Evolutionary conservation across 331 rosid genomes (phyloP).

Genomic region (Pyracantha coccinea): DNA sequence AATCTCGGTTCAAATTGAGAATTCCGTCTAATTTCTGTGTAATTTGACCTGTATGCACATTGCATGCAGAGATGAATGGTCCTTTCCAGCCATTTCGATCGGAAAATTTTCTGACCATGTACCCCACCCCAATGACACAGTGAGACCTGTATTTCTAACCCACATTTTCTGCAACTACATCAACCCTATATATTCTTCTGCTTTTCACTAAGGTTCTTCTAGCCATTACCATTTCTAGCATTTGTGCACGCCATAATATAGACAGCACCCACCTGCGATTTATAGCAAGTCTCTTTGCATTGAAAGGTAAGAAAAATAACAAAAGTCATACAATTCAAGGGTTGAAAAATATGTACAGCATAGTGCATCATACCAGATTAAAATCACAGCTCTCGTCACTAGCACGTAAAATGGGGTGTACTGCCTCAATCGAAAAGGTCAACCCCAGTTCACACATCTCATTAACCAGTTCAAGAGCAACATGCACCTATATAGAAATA

Average conservation of each 20-base stretch:
- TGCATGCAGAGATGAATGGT: not conserved
- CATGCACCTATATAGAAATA: constrained; percentile 43
- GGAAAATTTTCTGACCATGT: not conserved
- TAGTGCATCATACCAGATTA: constrained; percentile 46
- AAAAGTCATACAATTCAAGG: not conserved
- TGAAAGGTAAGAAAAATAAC: not conserved
- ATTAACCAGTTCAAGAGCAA: constrained; percentile 61
- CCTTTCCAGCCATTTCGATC: not conserved
- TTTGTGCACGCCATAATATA: not conserved
- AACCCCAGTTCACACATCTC: constrained; percentile 60
- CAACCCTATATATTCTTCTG: not conserved
- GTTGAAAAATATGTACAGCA: not conserved
- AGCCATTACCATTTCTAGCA: not conserved
- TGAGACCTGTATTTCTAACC: not conserved
- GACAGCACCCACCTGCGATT: not conserved
- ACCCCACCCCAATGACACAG: not conserved
- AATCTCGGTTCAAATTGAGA: not conserved
- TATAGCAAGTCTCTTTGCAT: not conserved
- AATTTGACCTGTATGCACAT: not conserved
- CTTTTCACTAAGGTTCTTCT: not conserved
- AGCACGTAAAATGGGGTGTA: constrained; percentile 45
- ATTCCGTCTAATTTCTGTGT: not conserved
- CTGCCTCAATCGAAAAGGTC: constrained; percentile 27
- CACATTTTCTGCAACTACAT: not conserved
- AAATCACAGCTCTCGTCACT: constrained; percentile 45